Conservation (phyloP, 2,329 filamentous ascomycete genomes). For the Plectosphaerella plurivora region DNA sequence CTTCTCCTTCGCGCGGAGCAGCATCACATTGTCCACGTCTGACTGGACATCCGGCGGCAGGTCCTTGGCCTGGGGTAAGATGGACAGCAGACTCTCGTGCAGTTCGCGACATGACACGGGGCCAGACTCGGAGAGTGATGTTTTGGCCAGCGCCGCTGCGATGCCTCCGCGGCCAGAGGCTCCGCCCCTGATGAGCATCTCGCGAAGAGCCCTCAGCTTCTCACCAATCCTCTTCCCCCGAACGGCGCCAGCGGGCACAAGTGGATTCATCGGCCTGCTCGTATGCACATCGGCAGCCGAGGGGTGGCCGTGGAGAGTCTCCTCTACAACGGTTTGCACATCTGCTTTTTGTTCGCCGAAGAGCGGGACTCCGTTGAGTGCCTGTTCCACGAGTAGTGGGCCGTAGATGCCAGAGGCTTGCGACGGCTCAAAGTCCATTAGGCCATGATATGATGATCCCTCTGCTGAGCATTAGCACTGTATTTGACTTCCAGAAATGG, state of each 20-base stretch:
- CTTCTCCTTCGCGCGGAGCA: conserved; percentile 55
- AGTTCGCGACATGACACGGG: conserved; percentile 48
- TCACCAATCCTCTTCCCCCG: conserved; percentile 38
- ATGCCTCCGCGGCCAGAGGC: conserved; percentile 13
- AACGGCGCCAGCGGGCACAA: conserved; percentile 29
- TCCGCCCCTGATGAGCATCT: not conserved
- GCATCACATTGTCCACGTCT: conserved; percentile 52
- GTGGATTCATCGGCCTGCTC: not conserved
- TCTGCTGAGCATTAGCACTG: conserved; percentile 28
- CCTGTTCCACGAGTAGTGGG: conserved; percentile 48
- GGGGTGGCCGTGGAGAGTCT: conserved; percentile 4
- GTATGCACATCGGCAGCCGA: not conserved
- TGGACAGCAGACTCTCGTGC: conserved; percentile 50
- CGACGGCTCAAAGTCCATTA: conserved; percentile 55
- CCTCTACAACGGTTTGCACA: conserved; percentile 30
- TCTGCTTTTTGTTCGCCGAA: conserved; percentile 50
- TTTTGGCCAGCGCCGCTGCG: conserved; percentile 26
- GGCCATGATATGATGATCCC: conserved; percentile 44
- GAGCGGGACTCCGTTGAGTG: conserved; percentile 48
- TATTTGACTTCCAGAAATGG: no score
- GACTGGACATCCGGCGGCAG: conserved; percentile 47
- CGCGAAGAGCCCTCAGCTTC: conserved; percentile 43
- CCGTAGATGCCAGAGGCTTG: conserved; percentile 50
- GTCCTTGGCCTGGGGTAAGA: conserved; percentile 37
- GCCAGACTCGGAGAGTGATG: conserved; percentile 29